Evolutionary conservation across 2,329 filamentous ascomycete genomes (phyloP), one percentile per base, ranked within the genome.

Genomic region (Penicillium sp.): DNA sequence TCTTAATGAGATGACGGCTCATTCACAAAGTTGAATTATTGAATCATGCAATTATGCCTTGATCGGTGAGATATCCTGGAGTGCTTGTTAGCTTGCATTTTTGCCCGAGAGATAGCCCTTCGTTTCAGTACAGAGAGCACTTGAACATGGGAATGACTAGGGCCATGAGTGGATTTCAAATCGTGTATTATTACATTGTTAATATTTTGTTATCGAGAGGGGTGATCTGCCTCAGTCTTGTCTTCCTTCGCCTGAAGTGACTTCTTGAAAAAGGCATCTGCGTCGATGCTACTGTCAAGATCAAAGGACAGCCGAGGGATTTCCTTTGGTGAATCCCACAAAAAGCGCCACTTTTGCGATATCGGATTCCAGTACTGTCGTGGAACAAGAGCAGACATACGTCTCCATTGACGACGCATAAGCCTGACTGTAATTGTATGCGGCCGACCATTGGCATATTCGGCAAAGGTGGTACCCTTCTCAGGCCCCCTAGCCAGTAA

Each of bases 391-490:
- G 53, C 54, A 31, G 63, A 66, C 22, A 71, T 53, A n/a, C 63
- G 66, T 38, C 59, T 59, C 70, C 70, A 72, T 15, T 65, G 48
- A 26, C 65, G 62, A 9, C 53, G 58, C 64, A 74, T 69, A 41
- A 72, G 64, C 12, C 70, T 64, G 17, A 60, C 49, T 6, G 68
- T 72, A 35, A 74, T 65, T 3, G 54, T 55, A 51, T 72, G 71
- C 13, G 71, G 70, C 31, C 71, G 66, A 7, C 69, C 70, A 44
- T 57, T 55, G 7, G 46, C 52, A 49, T 64, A 71, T 22, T 55
- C 43, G 5, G 53, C 54, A 40, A 72, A 70, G 0, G 69, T 70
- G 5, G 51, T 49, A 3, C 61, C 63, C 49, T 69, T 69, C 40
- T 64, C 56, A 6, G 70, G 69, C 2, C 71, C 69, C 3, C 61